Conservation (phyloP, 2,329 filamentous ascomycete species). For the Akanthomyces muscarius region DNA sequence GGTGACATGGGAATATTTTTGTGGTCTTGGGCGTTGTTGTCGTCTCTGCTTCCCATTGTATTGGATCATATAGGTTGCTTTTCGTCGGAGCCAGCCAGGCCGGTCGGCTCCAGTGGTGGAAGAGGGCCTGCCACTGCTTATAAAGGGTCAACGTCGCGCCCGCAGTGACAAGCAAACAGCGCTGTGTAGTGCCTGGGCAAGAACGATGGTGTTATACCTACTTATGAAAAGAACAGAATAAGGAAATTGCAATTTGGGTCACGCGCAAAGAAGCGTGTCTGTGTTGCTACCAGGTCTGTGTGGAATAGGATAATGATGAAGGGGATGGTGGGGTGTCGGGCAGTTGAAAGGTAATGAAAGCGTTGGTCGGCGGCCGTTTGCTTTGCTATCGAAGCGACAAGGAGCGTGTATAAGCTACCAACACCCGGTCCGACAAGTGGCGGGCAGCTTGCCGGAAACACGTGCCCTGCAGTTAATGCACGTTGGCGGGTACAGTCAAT, state of each 20-base stretch:
- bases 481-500: not conserved
- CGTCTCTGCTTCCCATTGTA: not conserved
- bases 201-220: not conserved
- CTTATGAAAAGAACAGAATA: not conserved
- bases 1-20: not conserved
- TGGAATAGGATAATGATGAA: not conserved
- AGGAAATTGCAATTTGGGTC: not conserved
- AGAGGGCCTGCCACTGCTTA: not conserved
- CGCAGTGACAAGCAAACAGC: slow-evolving; percentile 4
- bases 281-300: not conserved
- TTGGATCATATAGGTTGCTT: not conserved
- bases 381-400: not conserved
- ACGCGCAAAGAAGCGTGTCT: not conserved
- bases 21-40: not conserved
- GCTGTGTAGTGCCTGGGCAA: not conserved
- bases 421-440: not conserved
- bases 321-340: not conserved
- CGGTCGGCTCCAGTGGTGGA: not conserved
- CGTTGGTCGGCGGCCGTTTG: not conserved
- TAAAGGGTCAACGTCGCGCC: slow-evolving; percentile 1
- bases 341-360: not conserved
- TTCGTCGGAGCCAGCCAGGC: not conserved
- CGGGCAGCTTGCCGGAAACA: not conserved
- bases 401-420: not conserved
- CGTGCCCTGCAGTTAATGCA: slow-evolving; percentile 2